These are phyloP conservation scores for Kwoniella europaea DNA, from an alignment of 768 basidiomycete species.

Conservation along the genomic window DNA sequence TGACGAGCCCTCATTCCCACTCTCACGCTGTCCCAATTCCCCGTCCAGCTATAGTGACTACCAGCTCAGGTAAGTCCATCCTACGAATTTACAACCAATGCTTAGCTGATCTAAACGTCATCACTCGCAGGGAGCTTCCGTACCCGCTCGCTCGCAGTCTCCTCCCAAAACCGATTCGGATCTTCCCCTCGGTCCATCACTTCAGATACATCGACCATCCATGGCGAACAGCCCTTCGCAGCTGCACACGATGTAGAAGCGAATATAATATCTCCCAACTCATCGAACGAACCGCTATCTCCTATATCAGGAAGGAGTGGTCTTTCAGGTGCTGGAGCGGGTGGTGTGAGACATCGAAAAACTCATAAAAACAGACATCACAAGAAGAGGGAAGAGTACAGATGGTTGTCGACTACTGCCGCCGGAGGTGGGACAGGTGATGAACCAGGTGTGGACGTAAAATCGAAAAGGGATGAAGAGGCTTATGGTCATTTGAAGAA, in stretches of 20 bases:
- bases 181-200: not conserved
- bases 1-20: not conserved
- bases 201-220: not conserved
- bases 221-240: not conserved
- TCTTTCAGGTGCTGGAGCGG: not conserved
- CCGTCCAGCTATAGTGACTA: slow-evolving; percentile 6
- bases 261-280: slow-evolving; percentile 5
- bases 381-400: slow-evolving; percentile 27
- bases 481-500: slow-evolving; percentile 49
- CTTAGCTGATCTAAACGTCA: not conserved
- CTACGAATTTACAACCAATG: not conserved
- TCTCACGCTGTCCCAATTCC: not conserved
- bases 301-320: not conserved
- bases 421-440: slow-evolving; percentile 50
- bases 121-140: slow-evolving; percentile 23
- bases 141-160: slow-evolving; percentile 24
- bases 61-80: slow-evolving; percentile 10
- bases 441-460: slow-evolving; percentile 57
- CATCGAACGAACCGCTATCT: slow-evolving; percentile 12
- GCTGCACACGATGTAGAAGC: slow-evolving; percentile 15
- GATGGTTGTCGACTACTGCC: slow-evolving; percentile 34
- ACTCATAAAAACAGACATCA: slow-evolving; percentile 14
- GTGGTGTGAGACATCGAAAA: slow-evolving; percentile 13
- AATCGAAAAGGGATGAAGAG: slow-evolving; percentile 49
- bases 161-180: slow-evolving; percentile 1